Conservation (phyloP, 805 yeast species). For the Candida ulmi region DNA sequence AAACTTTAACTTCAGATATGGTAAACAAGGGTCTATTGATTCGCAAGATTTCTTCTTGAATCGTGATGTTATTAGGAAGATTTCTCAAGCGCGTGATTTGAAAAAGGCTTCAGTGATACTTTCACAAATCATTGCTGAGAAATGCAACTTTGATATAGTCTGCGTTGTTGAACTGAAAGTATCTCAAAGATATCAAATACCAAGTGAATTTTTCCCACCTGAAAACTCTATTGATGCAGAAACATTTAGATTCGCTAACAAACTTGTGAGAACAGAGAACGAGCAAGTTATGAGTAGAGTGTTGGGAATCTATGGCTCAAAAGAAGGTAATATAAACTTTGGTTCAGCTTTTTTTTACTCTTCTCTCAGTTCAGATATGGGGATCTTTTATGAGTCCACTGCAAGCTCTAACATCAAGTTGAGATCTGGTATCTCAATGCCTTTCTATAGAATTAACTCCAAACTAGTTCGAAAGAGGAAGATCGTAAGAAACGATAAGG, state of each 20-base stretch:
- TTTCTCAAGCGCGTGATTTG: slow-evolving; percentile 33
- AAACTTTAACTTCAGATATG: slow-evolving; percentile 39
- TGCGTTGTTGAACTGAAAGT: slow-evolving; percentile 47
- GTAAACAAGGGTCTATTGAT: slow-evolving; percentile 21
- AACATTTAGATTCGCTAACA: slow-evolving; percentile 32
- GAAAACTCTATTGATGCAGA: slow-evolving; percentile 40
- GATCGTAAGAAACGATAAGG: slow-evolving; percentile 13
- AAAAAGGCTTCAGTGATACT: slow-evolving; percentile 38
- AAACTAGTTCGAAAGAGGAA: slow-evolving; percentile 36
- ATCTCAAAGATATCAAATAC: slow-evolving; percentile 39
- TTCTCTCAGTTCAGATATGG: slow-evolving; percentile 47
- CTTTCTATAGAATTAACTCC: slow-evolving; percentile 40
- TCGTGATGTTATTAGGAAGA: slow-evolving; percentile 29
- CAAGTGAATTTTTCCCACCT: slow-evolving; percentile 37
- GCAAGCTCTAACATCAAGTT: slow-evolving; percentile 26
- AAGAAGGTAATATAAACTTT: slow-evolving; percentile 19
- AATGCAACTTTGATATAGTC: slow-evolving; percentile 36
- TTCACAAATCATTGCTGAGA: slow-evolving; percentile 30
- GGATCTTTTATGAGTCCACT: slow-evolving; percentile 35
- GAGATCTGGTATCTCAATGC: slow-evolving; percentile 47
- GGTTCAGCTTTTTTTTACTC: slow-evolving; percentile 35
- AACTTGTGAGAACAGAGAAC: slow-evolving; percentile 31
- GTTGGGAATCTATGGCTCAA: slow-evolving; percentile 37
- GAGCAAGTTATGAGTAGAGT: slow-evolving; percentile 39
- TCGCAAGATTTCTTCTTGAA: slow-evolving; percentile 25